Evolutionary conservation across 805 yeast genomes (phyloP), one percentile per base, ranked within the genome.

Genomic region (Kuraishia capsulata): DNA sequence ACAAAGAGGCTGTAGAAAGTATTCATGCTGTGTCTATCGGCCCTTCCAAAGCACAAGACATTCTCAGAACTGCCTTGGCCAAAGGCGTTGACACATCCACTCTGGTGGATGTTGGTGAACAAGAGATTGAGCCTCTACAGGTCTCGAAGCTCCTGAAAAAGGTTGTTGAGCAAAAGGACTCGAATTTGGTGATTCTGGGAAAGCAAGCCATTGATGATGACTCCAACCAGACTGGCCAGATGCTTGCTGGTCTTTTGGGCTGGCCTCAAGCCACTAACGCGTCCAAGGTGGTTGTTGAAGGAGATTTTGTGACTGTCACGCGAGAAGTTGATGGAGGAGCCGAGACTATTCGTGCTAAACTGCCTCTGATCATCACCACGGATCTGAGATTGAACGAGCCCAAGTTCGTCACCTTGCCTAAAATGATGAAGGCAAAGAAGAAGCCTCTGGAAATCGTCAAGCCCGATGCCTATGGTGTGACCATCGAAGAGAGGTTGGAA

Each of bases 211-310:
- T 92, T 50, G 99, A 92, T 61, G 94, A 88, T 50, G 99, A 92
- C 54, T 69, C 86, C 33, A 87, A 86, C 59, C 96, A 89, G 61
- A 89, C 96, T 11, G 98, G 97, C 20, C 97, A 89, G 61, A 87
- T 92, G 78, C 73, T 92, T 39, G 97, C 96, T 2, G 96, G 96
- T 8, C 65, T 90, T 43, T 71, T 90, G 60, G 76, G 79, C 53
- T 90, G 97, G 97, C 94, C 97, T 16, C 97, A 89, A 54, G 96
- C 96, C 25, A 90, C 97, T 25, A 85, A 87, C 54, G 97, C 96
- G 5, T 81, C 92, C 35, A 82, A 85, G 57, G 90, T 90, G 28
- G 81, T 71, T 32, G 57, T 87, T 17, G 60, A 65, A 30, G 73
- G 69, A 16, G 65, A 59, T 18, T 61, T 57, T 34, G 73, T 82